Evolutionary conservation across 495 filamentous ascomycete species (phyloP).

Genomic region (Aspergillus mulundensis): DNA sequence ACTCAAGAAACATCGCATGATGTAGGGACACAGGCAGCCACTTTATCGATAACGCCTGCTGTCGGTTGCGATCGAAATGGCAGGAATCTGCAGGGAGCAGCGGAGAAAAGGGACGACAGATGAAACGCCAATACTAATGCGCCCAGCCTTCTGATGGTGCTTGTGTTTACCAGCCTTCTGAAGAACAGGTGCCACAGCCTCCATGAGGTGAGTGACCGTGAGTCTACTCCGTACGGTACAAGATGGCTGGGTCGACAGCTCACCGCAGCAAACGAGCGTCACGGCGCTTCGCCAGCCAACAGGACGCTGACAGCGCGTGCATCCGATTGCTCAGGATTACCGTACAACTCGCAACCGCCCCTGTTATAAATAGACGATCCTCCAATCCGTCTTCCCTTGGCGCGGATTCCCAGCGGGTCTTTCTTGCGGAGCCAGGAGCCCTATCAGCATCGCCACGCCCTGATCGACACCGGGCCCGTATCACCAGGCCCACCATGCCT

Average conservation of each 20-base stretch:
- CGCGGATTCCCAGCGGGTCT: not conserved
- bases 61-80: not conserved
- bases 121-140: not conserved
- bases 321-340: not conserved
- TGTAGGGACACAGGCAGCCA: not conserved
- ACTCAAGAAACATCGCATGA: not conserved
- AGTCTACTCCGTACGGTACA: not conserved
- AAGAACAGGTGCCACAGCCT: not conserved
- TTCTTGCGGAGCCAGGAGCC: not conserved
- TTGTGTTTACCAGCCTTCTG: not conserved
- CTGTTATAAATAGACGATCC: slow-evolving; percentile 1
- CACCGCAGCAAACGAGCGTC: not conserved
- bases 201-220: not conserved
- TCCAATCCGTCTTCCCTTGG: not conserved
- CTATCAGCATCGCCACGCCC: not conserved
- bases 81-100: not conserved
- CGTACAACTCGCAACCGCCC: not conserved
- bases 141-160: not conserved
- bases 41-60: not conserved
- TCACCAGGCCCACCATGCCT: not conserved
- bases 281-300: not conserved
- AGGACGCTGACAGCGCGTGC: too few relatives aligned
- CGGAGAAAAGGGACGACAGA: not conserved
- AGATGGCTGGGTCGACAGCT: not conserved
- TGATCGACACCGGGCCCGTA: not conserved